phyloP scores from a whole-genome alignment of 192 early-diverging fungal species.

The Linderina pennispora region DNA sequence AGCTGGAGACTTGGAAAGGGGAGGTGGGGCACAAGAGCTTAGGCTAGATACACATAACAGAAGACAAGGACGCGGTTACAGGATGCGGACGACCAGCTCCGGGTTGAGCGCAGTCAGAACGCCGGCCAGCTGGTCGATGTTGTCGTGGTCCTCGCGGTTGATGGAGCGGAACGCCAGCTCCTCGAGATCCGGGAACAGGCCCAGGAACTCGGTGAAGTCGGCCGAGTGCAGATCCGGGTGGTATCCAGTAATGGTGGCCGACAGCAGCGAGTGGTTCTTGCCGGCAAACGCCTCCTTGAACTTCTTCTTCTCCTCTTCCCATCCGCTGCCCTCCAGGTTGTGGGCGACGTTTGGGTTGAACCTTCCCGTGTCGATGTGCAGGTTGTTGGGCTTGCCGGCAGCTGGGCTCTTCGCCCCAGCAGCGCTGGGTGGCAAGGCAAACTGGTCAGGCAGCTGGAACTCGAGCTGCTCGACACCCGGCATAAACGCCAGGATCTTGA shows the following conservation, averaged over 20 bases:
- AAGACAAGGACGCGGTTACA: slow-evolving; percentile 4
- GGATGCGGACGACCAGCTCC: slow-evolving; percentile 34
- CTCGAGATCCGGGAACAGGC: slow-evolving; percentile 39
- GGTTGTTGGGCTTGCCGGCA: neutral
- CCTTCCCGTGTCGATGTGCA: neutral
- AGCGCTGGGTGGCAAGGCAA: slow-evolving; percentile 7
- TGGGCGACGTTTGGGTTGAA: slow-evolving; percentile 13
- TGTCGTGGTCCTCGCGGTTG: slow-evolving; percentile 39
- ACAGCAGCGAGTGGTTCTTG: slow-evolving; percentile 38
- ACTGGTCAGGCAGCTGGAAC: slow-evolving; percentile 37
- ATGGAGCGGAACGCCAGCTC: slow-evolving; percentile 31
- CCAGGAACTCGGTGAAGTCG: slow-evolving; percentile 33
- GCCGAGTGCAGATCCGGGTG: slow-evolving; percentile 40
- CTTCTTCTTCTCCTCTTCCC: slow-evolving; percentile 31
- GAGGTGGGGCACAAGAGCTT: too few relatives aligned
- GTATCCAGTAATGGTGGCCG: slow-evolving; percentile 34
- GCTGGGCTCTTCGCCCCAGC: neutral
- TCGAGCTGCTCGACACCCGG: slow-evolving; percentile 43
- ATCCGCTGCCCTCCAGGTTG: slow-evolving; percentile 32
- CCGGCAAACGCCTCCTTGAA: slow-evolving; percentile 25
- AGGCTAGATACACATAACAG: neutral
- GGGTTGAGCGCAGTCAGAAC: slow-evolving; percentile 39
- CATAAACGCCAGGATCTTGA: slow-evolving; percentile 24
- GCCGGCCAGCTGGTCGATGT: slow-evolving; percentile 44
- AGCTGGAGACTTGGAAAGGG: too few relatives aligned